Evolutionary conservation across 805 yeast species (phyloP), one percentile per base, ranked within the genome.

Genomic region (Wickerhamiella bombiphila): DNA sequence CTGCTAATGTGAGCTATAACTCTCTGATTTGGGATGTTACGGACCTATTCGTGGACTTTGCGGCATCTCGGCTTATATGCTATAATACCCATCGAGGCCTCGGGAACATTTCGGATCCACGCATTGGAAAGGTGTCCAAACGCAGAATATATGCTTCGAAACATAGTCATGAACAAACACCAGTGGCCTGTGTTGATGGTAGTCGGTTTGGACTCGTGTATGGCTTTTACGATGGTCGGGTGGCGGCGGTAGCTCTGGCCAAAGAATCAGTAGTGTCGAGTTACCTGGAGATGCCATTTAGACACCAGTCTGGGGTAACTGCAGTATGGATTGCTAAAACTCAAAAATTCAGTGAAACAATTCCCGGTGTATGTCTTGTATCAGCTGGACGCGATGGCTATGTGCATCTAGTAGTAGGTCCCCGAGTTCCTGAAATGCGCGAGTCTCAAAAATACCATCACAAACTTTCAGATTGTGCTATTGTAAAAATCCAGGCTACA

Each of bases 31-130:
- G 38, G 38, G 44, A 40, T 16, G 39, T 51, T 19, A 40, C 55
- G 5, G 25, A 44, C 29, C n/a, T 42, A n/a, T 47, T 42, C 28
- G 31, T 45, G 15, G 53, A 53, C 34, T 52, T 55, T 37, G 34
- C 38, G 14, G 40, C 49, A 8, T 38, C 46, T 17, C 34, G 53
- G 19, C 42, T 49, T 13, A 39, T 44, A 13, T 41, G 47, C 26
- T 51, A 54, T 40, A 50, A 54, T n/a, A 15, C 38, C 1, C 38
- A 33, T 13, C 24, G 40, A 2, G 58, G 56, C 5, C 22, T 43
- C 17, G 58, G 58, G n/a, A 32, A 37, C 13, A 40, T 55, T 11
- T 44, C 52, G 14, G 56, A 54, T 28, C 56, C 54, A n/a, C 48
- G 52, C 16, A 41, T 42, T 25, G 59, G 59, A 13, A 51, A 46